phyloP scores from a whole-genome alignment of 306 rosid genomes.

The Boehmeria nivea region DNA sequence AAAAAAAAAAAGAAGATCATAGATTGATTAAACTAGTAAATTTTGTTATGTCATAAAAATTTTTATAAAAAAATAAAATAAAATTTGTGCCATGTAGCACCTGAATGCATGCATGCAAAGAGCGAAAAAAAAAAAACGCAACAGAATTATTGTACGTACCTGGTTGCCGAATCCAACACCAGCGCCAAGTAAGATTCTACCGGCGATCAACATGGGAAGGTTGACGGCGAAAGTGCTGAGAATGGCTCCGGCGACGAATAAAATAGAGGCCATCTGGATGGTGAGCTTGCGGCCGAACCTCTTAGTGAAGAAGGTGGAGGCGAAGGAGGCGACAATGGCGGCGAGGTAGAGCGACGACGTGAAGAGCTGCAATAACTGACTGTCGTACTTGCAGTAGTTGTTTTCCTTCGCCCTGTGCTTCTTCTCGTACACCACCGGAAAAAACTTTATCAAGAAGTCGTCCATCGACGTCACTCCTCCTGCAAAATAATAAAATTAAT shows the following conservation, averaged over 20 bases:
- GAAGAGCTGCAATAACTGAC: conserved; percentile 23
- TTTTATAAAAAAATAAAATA: too few relatives aligned
- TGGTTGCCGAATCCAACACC: conserved; percentile 36
- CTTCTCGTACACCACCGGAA: conserved; percentile 18
- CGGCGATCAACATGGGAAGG: conserved; percentile 15
- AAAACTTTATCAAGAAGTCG: conserved; percentile 25
- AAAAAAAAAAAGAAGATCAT: background rate
- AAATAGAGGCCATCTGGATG: conserved; percentile 18
- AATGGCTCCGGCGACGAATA: conserved; percentile 28
- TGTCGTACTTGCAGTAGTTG: conserved; percentile 35
- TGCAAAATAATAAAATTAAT: too few relatives aligned
- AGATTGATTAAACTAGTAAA: too few relatives aligned
- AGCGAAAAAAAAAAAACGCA: background rate
- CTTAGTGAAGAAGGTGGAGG: conserved; percentile 16
- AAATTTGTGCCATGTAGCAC: too few relatives aligned
- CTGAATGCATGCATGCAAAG: too few relatives aligned
- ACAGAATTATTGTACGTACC: conserved; percentile 1
- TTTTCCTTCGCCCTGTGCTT: conserved; percentile 19
- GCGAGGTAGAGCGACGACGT: conserved; percentile 39
- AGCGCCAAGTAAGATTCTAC: conserved; percentile 25
- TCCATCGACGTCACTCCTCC: conserved; percentile 40
- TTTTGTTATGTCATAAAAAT: too few relatives aligned
- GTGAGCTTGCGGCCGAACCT: conserved; percentile 16
- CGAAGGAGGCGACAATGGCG: conserved; percentile 24
- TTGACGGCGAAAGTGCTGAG: conserved; percentile 11